Evolutionary conservation across 2,329 filamentous ascomycete species (phyloP), one percentile per base, ranked within the genome.

Genomic region (Fusarium nygamai): DNA sequence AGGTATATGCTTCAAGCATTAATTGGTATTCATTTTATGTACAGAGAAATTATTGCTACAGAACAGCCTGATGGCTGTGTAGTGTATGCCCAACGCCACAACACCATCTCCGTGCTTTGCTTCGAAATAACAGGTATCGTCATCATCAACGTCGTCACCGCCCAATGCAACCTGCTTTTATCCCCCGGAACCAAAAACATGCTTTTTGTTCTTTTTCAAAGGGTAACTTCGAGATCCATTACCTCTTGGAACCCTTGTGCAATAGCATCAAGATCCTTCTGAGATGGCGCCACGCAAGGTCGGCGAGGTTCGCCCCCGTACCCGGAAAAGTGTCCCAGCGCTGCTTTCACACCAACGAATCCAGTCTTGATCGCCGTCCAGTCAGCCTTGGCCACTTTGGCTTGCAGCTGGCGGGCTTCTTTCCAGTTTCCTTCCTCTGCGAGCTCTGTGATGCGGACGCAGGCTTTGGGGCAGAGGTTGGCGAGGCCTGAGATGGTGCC

Each of bases 291-390:
- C 48, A 77, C 73, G 69, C 85, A 85, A 27, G 85, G 85, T 69
- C 79, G 76, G 64, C 85, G 72, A 20, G 84, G 84, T 72, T 81
- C 81, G 31, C 83, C 82, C 22, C 81, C 83, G 57, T 83, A 82
- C 33, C 82, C 81, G 48, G 81, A 76, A 74, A 84, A 85, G 69
- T 82, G 79, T 31, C 81, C 82, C 77, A 87, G 78, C 12, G 84
- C 84, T 38, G 83, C 84, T 80, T 87, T 87, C 67, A 87, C 85
- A 38, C 85, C 85, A 8, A 85, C 84, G 70, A 87, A 86, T 8
- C 85, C 85, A n/a, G 84, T 85, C 78, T 82, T 82, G 71, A 86
- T 87, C 61, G 84, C 85, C 48, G 83, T 70, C 85, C 88, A 83
- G 81, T 86, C 81, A 63, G 84, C 79, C 76, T 83, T 78, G 77